phyloP scores from a whole-genome alignment of 495 filamentous ascomycete species.

The Trichoderma parareesei region DNA sequence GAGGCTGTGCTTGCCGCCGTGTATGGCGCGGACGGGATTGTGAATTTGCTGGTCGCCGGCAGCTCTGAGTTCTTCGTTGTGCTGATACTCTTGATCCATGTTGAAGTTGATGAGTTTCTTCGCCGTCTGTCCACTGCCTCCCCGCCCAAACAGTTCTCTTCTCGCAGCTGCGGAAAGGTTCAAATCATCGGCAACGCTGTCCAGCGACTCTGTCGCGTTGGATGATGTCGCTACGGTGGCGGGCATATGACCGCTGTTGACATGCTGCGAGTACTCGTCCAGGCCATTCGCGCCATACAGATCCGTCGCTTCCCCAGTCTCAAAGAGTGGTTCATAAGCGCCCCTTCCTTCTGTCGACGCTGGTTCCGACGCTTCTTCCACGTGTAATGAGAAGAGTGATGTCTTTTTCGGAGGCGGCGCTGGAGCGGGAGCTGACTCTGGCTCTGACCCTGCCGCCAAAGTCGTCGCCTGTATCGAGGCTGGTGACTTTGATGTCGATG shows the following conservation, averaged over 20 bases:
- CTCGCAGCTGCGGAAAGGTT: slow-evolving; percentile 64
- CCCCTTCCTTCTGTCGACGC: slow-evolving; percentile 14
- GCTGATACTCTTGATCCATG: slow-evolving; percentile 73
- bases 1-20: slow-evolving; percentile 72
- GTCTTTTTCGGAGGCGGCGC: slow-evolving; percentile 27
- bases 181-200: slow-evolving; percentile 60
- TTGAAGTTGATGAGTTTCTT: slow-evolving; percentile 67
- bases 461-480: not conserved
- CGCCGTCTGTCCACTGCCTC: slow-evolving; percentile 29
- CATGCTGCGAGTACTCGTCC: not conserved
- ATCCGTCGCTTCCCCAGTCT: slow-evolving; percentile 11
- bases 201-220: slow-evolving; percentile 39
- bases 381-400: slow-evolving; percentile 38
- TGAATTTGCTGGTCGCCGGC: slow-evolving; percentile 58
- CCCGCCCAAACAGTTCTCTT: slow-evolving; percentile 76
- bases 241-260: not conserved
- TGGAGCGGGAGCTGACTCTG: slow-evolving; percentile 6
- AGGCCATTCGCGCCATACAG: not conserved
- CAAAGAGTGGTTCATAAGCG: slow-evolving; percentile 37
- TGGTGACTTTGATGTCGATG: slow-evolving; percentile 12
- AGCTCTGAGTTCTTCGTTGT: slow-evolving; percentile 68
- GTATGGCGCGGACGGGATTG: slow-evolving; percentile 74
- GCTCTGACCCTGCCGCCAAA: not conserved
- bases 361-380: slow-evolving; percentile 20
- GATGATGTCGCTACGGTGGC: slow-evolving; percentile 14